Conservation (phyloP, 129 eudicot species). For the Centella asiatica region DNA sequence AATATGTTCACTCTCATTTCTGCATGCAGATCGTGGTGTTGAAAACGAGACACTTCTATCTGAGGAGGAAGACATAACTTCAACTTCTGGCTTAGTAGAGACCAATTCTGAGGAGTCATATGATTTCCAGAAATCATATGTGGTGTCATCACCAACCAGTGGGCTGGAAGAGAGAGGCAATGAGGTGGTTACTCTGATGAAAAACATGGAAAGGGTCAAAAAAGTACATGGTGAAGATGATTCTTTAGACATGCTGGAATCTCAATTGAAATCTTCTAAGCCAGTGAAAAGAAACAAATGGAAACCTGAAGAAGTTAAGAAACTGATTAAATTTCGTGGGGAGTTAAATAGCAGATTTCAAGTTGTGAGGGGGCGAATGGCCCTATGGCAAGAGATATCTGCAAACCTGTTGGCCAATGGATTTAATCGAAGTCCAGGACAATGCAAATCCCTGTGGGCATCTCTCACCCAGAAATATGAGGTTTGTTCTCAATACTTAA, state of each 20-base stretch:
- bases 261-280: slow-evolving; percentile 32
- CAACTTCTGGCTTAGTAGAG: slow-evolving; percentile 22
- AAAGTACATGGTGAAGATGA: slow-evolving; percentile 22
- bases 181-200: slow-evolving; percentile 21
- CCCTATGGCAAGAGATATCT: slow-evolving; percentile 94
- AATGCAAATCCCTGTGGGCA: slow-evolving; percentile 93
- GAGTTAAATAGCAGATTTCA: slow-evolving; percentile 71
- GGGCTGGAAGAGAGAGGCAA: slow-evolving; percentile 18
- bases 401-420: slow-evolving; percentile 55
- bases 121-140: slow-evolving; percentile 56
- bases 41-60: slow-evolving; percentile 25
- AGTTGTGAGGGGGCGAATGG: slow-evolving; percentile 93
- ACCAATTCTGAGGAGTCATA: slow-evolving; percentile 31
- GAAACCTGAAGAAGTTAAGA: slow-evolving; percentile 84
- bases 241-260: slow-evolving; percentile 9
- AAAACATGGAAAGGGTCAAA: slow-evolving; percentile 6
- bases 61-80: slow-evolving; percentile 45
- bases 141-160: slow-evolving; percentile 15
- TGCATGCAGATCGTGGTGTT: slow-evolving; percentile 35
- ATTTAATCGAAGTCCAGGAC: slow-evolving; percentile 70
- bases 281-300: slow-evolving; percentile 65
- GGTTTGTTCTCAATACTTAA: slow-evolving; percentile 40
- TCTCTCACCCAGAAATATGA: slow-evolving; percentile 82
- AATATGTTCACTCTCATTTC: not conserved
- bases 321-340: slow-evolving; percentile 62